Conservation (phyloP, 192 early-diverging fungal species). For the Backusella parvicylindrica region DNA sequence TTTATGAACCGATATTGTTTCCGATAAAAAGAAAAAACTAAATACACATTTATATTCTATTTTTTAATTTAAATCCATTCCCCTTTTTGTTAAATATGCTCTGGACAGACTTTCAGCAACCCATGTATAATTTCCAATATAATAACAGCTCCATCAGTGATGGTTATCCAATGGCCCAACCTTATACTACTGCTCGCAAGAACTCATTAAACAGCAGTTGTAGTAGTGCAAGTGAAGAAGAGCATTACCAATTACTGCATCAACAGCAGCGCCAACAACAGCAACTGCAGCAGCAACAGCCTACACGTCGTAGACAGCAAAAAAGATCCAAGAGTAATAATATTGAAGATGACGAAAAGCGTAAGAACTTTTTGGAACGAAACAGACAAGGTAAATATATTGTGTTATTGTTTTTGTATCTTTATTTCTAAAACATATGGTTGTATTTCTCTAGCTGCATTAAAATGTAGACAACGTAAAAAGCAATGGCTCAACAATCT, state of each 20-base stretch:
- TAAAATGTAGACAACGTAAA: slow-evolving; percentile 91
- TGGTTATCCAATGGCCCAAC: neutral
- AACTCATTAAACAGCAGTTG: neutral
- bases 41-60: no score
- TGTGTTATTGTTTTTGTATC: neutral
- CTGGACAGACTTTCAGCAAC: slow-evolving; percentile 1
- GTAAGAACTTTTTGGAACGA: slow-evolving; percentile 81
- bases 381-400: slow-evolving; percentile 70
- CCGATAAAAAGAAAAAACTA: neutral
- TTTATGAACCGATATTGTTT: neutral
- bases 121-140: neutral
- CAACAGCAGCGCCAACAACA: neutral
- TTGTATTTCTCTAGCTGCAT: slow-evolving; percentile 61
- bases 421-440: no score
- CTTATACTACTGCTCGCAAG: neutral
- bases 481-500: slow-evolving; percentile 87
- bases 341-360: slow-evolving; percentile 59
- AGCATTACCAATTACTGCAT: neutral
- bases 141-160: neutral
- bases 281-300: neutral
- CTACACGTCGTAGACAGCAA: neutral
- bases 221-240: neutral
- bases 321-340: neutral
- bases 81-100: neutral
- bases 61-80: neutral